Evolutionary conservation across 192 early-diverging fungal species (phyloP).

Genomic region (Coemansia sp.): DNA sequence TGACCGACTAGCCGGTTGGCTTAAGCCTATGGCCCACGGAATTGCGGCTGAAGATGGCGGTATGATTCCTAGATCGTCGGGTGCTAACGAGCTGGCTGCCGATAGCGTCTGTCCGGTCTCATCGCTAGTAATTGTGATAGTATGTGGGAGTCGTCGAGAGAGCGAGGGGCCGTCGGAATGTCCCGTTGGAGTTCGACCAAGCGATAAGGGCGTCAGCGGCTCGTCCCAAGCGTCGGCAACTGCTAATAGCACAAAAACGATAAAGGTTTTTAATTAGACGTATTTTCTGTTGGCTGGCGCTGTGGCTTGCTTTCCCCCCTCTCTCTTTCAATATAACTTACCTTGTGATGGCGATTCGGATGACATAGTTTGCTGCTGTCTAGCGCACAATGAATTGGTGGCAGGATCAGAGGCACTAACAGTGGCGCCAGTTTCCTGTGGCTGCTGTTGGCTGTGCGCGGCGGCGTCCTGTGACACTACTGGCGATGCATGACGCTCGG

Average conservation of each 20-base stretch:
- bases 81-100: background rate
- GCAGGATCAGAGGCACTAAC: constrained; percentile 1
- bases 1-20: too few species aligned
- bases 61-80: background rate
- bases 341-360: constrained; percentile 2
- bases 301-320: background rate
- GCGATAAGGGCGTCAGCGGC: background rate
- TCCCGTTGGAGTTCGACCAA: background rate
- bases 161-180: background rate
- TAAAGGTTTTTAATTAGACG: background rate
- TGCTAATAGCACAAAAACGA: background rate
- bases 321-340: background rate
- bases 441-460: background rate
- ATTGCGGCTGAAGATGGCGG: background rate
- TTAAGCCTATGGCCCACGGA: background rate
- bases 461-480: constrained; percentile 1
- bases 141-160: background rate
- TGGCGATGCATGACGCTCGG: background rate
- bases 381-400: constrained; percentile 1
- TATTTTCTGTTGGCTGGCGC: background rate
- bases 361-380: background rate
- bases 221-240: background rate
- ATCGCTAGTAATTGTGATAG: background rate
- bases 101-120: background rate
- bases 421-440: background rate